Percentiles rank a stretch among this genome's conserved stretches.
phyloP scores from a whole-genome alignment of 371 early-diverging fungal genomes.

The Blakeslea trispora region DNA sequence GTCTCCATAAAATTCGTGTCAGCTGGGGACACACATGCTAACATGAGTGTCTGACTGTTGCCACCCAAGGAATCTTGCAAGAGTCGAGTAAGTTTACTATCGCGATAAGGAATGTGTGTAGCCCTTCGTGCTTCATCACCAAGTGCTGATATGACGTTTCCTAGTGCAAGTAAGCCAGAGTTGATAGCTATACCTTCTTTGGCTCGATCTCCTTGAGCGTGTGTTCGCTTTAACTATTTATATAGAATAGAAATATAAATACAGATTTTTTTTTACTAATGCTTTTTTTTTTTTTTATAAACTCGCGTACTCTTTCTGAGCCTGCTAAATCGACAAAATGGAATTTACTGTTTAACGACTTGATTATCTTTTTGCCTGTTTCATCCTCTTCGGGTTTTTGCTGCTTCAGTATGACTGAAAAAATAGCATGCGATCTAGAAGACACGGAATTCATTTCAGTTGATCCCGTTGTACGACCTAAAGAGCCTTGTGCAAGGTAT shows the following conservation, averaged over 20 bases:
- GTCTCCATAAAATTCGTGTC: constrained; percentile 87
- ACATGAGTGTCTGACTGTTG: constrained; percentile 89
- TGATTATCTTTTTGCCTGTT: constrained; percentile 17
- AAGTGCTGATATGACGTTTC: constrained; percentile 98
- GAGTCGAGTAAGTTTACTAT: constrained; percentile 97
- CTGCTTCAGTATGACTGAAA: constrained; percentile 85
- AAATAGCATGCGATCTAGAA: constrained; percentile 96
- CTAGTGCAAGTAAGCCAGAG: constrained; percentile 93
- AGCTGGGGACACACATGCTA: constrained; percentile 89
- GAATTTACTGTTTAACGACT: constrained; percentile 66
- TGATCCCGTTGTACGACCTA: constrained; percentile 84
- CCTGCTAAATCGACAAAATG: constrained; percentile 99
- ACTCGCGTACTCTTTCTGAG: constrained; percentile 75
- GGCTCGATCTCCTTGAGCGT: constrained; percentile 92
- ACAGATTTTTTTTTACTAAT: neutral
- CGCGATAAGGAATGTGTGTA: constrained; percentile 93
- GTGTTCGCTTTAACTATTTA: constrained; percentile 83
- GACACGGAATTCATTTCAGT: constrained; percentile 96
- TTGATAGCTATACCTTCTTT: constrained; percentile 99
- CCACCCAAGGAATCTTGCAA: constrained; percentile 98
- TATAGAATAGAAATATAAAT: too few species aligned
- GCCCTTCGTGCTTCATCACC: constrained; percentile 77
- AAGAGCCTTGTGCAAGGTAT: constrained; percentile 70
- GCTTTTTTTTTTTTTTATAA: neutral
- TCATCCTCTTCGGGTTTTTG: constrained; percentile 49